These are phyloP conservation scores for Lactarius vividus DNA, from an alignment of 768 basidiomycete species.

Conservation along the genomic window DNA sequence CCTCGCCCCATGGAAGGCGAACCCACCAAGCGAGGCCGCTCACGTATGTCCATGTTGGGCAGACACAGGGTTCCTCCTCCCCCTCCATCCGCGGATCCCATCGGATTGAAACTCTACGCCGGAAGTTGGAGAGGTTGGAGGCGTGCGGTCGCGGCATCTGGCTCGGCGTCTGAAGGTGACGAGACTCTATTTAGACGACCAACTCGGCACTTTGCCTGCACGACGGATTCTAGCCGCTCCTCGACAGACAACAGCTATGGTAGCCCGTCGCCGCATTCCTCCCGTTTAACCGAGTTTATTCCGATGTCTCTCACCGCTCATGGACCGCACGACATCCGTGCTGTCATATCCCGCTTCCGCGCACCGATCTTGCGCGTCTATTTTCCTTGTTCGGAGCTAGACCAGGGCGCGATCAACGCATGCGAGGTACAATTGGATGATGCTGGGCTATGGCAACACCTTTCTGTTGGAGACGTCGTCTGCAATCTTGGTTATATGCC, in stretches of 20 bases:
- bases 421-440: slow-evolving; percentile 71
- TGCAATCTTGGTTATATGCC: slow-evolving; percentile 82
- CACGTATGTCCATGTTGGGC: slow-evolving; percentile 41
- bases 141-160: slow-evolving; percentile 10
- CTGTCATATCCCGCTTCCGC: slow-evolving; percentile 58
- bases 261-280: slow-evolving; percentile 31
- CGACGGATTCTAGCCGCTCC: slow-evolving; percentile 19
- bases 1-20: slow-evolving; percentile 9
- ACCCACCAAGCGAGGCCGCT: slow-evolving; percentile 20
- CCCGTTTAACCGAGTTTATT: slow-evolving; percentile 1
- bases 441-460: slow-evolving; percentile 66
- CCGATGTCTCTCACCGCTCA: slow-evolving; percentile 31
- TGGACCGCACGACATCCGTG: slow-evolving; percentile 57
- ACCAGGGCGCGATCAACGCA: slow-evolving; percentile 44
- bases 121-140: slow-evolving; percentile 47
- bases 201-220: not conserved
- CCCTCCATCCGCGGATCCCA: slow-evolving; percentile 48
- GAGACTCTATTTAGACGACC: slow-evolving; percentile 7
- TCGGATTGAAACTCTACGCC: slow-evolving; percentile 45
- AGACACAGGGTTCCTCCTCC: slow-evolving; percentile 36
- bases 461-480: slow-evolving; percentile 75
- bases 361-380: slow-evolving; percentile 76
- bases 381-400: slow-evolving; percentile 61
- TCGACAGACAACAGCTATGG: slow-evolving; percentile 25
- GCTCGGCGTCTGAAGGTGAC: slow-evolving; percentile 12